These are phyloP conservation scores for Ustilago esculenta DNA, from an alignment of 1,284 basidiomycete genomes.

Conservation along the genomic window DNA sequence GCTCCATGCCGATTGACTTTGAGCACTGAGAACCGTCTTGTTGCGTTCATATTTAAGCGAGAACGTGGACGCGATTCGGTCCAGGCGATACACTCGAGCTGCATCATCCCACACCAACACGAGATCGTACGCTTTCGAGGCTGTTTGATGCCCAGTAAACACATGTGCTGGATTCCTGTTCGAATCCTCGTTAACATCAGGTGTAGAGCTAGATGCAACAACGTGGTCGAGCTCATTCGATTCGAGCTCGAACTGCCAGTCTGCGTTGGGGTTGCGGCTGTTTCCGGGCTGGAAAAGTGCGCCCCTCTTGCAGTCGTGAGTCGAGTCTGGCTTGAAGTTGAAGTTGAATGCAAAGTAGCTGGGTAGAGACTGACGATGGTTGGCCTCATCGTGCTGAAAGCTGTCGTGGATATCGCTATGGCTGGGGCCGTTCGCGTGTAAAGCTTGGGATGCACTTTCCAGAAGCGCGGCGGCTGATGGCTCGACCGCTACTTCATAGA, in stretches of 20 bases:
- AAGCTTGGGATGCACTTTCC: background rate
- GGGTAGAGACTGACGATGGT: slow-evolving; percentile 3
- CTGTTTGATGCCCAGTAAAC: slow-evolving; percentile 32
- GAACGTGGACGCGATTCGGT: slow-evolving; percentile 30
- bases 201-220: background rate
- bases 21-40: slow-evolving; percentile 26
- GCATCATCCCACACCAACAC: slow-evolving; percentile 34
- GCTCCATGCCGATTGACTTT: slow-evolving; percentile 14
- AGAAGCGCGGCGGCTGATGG: slow-evolving; percentile 20
- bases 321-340: slow-evolving; percentile 50
- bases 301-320: slow-evolving; percentile 26
- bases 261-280: slow-evolving; percentile 11
- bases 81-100: slow-evolving; percentile 16
- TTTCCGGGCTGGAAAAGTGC: slow-evolving; percentile 21
- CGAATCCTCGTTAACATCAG: background rate
- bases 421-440: background rate
- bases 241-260: slow-evolving; percentile 44
- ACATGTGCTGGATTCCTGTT: slow-evolving; percentile 26
- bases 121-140: slow-evolving; percentile 27
- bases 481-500: slow-evolving; percentile 26
- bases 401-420: background rate
- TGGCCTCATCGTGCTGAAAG: background rate
- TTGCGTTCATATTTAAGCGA: slow-evolving; percentile 42
- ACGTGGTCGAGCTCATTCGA: slow-evolving; percentile 7
- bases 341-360: slow-evolving; percentile 34